These are phyloP conservation scores for Alternaria infectoria DNA, from an alignment of 2,329 filamentous ascomycete genomes.

Conservation along the genomic window DNA sequence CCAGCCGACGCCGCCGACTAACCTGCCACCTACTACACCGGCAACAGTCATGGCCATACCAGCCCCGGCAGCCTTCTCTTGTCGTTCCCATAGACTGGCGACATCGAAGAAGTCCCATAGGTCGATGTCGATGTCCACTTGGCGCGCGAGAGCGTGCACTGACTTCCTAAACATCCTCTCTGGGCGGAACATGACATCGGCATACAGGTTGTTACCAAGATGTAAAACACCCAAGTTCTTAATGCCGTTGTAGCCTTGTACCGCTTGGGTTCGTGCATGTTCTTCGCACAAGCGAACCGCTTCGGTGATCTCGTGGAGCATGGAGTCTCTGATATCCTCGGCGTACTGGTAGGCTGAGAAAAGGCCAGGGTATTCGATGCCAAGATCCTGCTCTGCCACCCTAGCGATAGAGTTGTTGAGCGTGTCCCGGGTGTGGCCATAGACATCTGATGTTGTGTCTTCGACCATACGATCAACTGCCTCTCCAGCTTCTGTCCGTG, in stretches of 20 bases:
- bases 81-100: slow-evolving; percentile 78
- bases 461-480: slow-evolving; percentile 84
- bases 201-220: slow-evolving; percentile 79
- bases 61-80: slow-evolving; percentile 93
- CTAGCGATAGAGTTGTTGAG: slow-evolving; percentile 77
- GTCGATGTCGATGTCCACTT: slow-evolving; percentile 87
- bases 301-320: slow-evolving; percentile 84
- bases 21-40: slow-evolving; percentile 80
- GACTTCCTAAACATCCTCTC: slow-evolving; percentile 94
- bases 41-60: slow-evolving; percentile 93
- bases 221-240: slow-evolving; percentile 88
- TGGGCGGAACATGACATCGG: slow-evolving; percentile 83
- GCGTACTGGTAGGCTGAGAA: slow-evolving; percentile 89
- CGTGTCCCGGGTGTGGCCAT: slow-evolving; percentile 78
- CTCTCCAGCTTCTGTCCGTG: slow-evolving; percentile 79
- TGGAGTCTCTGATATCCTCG: slow-evolving; percentile 88
- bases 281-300: slow-evolving; percentile 84
- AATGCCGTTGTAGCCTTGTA: slow-evolving; percentile 82
- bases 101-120: slow-evolving; percentile 93
- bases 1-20: slow-evolving; percentile 86
- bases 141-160: slow-evolving; percentile 78
- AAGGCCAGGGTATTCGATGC: slow-evolving; percentile 85
- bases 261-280: slow-evolving; percentile 77
- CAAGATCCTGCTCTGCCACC: slow-evolving; percentile 77
- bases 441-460: slow-evolving; percentile 82